Evolutionary conservation across 2,329 filamentous ascomycete genomes (phyloP).

Genomic region (Hymenotorrendiella dingleyae): DNA sequence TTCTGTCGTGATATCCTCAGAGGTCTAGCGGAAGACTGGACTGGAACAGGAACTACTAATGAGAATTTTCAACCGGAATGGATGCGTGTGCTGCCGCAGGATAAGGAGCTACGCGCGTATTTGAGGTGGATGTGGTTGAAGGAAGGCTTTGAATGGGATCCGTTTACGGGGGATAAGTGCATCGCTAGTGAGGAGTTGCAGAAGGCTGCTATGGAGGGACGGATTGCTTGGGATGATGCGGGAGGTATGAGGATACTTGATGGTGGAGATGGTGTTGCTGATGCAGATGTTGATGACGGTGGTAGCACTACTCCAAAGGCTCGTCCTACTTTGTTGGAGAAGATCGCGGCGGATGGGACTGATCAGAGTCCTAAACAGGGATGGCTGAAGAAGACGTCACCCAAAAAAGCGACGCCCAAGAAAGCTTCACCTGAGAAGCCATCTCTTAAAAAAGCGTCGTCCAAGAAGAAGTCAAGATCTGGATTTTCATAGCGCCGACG

Average conservation of each 20-base stretch:
- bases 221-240: constrained; percentile 38
- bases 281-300: too few species aligned
- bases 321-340: too few species aligned
- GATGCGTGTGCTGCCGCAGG: constrained; percentile 75
- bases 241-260: constrained; percentile 34
- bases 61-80: constrained; percentile 73
- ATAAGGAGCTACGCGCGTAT: constrained; percentile 86
- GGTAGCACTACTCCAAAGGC: too few species aligned
- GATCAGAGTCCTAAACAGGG: too few species aligned
- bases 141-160: constrained; percentile 79
- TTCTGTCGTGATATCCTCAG: constrained; percentile 80
- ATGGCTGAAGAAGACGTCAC: too few species aligned
- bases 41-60: constrained; percentile 44
- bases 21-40: constrained; percentile 59
- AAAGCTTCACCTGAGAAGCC: too few species aligned
- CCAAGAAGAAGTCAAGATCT: too few species aligned
- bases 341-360: too few species aligned
- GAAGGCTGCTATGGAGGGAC: constrained; percentile 49
- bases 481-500: too few species aligned
- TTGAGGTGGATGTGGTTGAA: constrained; percentile 88
- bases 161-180: constrained; percentile 57
- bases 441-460: too few species aligned
- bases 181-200: constrained; percentile 48
- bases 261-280: constrained; percentile 24
- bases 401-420: too few species aligned